Conservation (phyloP, 1,284 basidiomycete genomes). For the Limonomyces culmigenus region DNA sequence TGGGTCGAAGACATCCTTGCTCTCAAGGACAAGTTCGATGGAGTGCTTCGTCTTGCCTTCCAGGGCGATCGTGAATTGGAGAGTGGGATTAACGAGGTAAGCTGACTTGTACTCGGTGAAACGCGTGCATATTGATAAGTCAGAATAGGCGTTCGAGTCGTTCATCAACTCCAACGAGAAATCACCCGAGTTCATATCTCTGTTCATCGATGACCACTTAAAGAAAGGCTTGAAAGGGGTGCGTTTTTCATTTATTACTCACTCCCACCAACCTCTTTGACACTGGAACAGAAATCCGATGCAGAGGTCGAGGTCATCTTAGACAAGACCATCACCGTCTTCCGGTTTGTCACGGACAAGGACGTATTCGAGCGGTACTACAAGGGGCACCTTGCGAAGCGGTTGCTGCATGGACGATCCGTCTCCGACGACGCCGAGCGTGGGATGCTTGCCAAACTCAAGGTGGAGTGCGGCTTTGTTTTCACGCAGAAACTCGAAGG, state of each 20-base stretch:
- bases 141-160: slow-evolving; percentile 68
- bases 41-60: slow-evolving; percentile 60
- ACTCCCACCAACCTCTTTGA: slow-evolving; percentile 3
- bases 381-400: slow-evolving; percentile 89
- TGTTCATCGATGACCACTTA: slow-evolving; percentile 95
- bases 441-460: slow-evolving; percentile 96
- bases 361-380: slow-evolving; percentile 98
- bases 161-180: slow-evolving; percentile 87
- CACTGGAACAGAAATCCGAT: slow-evolving; percentile 68
- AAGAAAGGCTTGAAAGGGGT: slow-evolving; percentile 93
- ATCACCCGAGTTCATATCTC: slow-evolving; percentile 86
- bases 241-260: slow-evolving; percentile 13
- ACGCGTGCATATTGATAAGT: slow-evolving; percentile 3
- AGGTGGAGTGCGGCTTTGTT: slow-evolving; percentile 91
- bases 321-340: slow-evolving; percentile 91
- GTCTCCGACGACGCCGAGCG: slow-evolving; percentile 96
- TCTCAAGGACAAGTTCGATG: slow-evolving; percentile 85
- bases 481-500: slow-evolving; percentile 98
- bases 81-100: slow-evolving; percentile 74
- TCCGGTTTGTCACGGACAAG: slow-evolving; percentile 90
- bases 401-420: slow-evolving; percentile 73
- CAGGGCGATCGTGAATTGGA: slow-evolving; percentile 66
- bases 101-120: background rate
- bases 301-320: slow-evolving; percentile 78
- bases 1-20: slow-evolving; percentile 93